Base-by-base conservation (phyloP, 2,329 filamentous ascomycete species). In the Microcyclospora pomicola region DNA sequence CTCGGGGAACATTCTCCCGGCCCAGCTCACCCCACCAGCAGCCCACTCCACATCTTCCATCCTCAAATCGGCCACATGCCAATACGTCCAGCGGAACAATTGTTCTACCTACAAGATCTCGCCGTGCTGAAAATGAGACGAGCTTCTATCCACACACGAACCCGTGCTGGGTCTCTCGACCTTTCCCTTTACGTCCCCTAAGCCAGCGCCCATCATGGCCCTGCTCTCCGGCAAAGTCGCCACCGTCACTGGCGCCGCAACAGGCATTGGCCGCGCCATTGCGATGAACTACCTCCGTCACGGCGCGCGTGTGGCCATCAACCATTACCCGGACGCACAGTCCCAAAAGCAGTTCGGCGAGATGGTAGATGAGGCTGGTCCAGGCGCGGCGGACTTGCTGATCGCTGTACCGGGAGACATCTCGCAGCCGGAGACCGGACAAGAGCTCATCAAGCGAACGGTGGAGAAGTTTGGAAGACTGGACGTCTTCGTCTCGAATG, bases 221-320 rank as follows among this genome's bases (percentile, higher is more conserved):
- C 47, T 91, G 49, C 75, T 92, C 40, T 56, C 64, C 38, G 75
- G 73, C 59, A 92, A 92, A 61, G 80, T 78, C 10, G 83, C 83
- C 60, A 81, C 85, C 56, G 85, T 94, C 52, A 93, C 85, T 0
- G 85, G 86, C 46, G 85, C 82, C 40, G 80, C 80, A 3, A 92
- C 84, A 1, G 85, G 85, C 35, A 93, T 93, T 51, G 86, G 86
- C 37, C 74, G 82, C 47, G 86, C 85, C 49, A 92, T 93, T 45
- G 77, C 80, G 31, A 71, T 93, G 36, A 79, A 78, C 51, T 92
- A 83, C 58, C 65, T 88, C 37, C 68, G 71, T 4, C 82, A 92
- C 50, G 85, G 85, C 47, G 82, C 80, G 49, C 72, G 73, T 55
- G 82, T 92, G 27, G 76, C 81, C 19, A 74, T 92, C 43, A 93